Percentiles rank a stretch among this genome's conserved stretches.
These are phyloP conservation scores for Macrocybe gigantea DNA, from an alignment of 768 basidiomycete genomes.

Conservation along the genomic window DNA sequence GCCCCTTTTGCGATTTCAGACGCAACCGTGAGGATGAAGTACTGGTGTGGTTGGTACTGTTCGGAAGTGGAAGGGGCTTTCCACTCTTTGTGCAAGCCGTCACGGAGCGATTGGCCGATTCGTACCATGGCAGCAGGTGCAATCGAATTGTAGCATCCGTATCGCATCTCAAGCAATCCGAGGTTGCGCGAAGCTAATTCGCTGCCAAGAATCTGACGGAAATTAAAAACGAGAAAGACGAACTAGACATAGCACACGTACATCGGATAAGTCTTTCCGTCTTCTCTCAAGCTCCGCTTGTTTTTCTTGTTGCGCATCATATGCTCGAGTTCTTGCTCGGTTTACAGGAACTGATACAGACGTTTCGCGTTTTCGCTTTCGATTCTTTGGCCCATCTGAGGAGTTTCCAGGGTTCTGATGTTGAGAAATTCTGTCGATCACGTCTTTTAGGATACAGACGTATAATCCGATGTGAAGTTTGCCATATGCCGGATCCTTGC, in stretches of 20 bases:
- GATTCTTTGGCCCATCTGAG: too few relatives aligned
- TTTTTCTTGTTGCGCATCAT: too few relatives aligned
- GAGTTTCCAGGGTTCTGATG: not conserved
- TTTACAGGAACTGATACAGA: too few relatives aligned
- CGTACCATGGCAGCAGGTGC: not conserved
- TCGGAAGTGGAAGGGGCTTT: not conserved
- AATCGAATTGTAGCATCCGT: not conserved
- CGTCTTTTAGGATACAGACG: slow-evolving; percentile 5
- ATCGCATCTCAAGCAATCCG: not conserved
- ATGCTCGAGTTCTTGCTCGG: too few relatives aligned
- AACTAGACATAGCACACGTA: too few relatives aligned
- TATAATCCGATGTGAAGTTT: slow-evolving; percentile 7
- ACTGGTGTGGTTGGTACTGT: not conserved
- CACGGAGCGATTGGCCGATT: not conserved
- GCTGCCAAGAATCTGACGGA: not conserved
- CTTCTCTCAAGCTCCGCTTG: too few relatives aligned
- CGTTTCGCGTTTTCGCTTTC: too few relatives aligned
- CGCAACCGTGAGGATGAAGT: slow-evolving; percentile 1
- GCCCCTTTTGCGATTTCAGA: slow-evolving; percentile 6
- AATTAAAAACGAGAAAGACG: too few relatives aligned
- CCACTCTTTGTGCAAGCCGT: not conserved
- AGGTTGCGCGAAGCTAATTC: not conserved
- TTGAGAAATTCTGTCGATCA: not conserved
- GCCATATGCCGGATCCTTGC: slow-evolving; percentile 6
- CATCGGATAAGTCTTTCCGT: too few relatives aligned